A percentile compares a stretch with the other conserved stretches of the same genome.
phyloP scores from a whole-genome alignment of 1,284 basidiomycete species.

The Apiotrichum gracile region DNA sequence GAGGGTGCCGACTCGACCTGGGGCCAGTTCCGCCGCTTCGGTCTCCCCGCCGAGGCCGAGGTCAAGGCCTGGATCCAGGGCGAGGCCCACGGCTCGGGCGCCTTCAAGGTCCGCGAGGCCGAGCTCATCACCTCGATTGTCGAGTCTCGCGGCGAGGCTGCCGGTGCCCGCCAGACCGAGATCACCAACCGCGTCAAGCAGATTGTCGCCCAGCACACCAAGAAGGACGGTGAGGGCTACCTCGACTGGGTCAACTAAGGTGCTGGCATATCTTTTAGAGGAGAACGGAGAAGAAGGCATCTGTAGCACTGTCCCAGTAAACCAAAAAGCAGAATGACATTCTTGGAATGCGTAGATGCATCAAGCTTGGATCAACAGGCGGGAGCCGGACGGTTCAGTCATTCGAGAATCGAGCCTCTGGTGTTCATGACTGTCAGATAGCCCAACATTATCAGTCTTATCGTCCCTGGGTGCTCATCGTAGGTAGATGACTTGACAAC shows the following conservation, averaged over 20 bases:
- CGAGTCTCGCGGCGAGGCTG: constrained; percentile 23
- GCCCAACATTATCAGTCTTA: no score
- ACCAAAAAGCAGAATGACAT: neutral
- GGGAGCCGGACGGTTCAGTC: no score
- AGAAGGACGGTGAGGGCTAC: constrained; percentile 37
- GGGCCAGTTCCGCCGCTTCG: constrained; percentile 44
- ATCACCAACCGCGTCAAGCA: constrained; percentile 25
- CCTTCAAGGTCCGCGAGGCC: constrained; percentile 39
- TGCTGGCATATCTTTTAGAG: neutral
- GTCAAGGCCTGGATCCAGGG: constrained; percentile 37
- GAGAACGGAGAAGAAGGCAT: neutral
- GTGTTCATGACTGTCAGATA: no score
- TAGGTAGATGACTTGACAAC: no score
- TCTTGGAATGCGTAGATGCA: neutral
- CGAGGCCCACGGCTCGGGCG: constrained; percentile 35
- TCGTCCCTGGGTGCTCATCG: no score
- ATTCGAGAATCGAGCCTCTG: no score
- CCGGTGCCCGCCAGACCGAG: constrained; percentile 24
- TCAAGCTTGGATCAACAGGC: neutral
- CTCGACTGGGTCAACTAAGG: constrained; percentile 29
- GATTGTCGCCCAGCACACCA: constrained; percentile 28
- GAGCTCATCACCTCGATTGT: constrained; percentile 37
- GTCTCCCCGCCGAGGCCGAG: constrained; percentile 38
- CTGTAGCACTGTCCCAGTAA: constrained; percentile 3
- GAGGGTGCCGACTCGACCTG: constrained; percentile 35